Percentiles rank a stretch among this genome's conserved stretches.
These are phyloP conservation scores for Lentinula sp. DNA, from an alignment of 768 basidiomycete species.

Conservation along the genomic window DNA sequence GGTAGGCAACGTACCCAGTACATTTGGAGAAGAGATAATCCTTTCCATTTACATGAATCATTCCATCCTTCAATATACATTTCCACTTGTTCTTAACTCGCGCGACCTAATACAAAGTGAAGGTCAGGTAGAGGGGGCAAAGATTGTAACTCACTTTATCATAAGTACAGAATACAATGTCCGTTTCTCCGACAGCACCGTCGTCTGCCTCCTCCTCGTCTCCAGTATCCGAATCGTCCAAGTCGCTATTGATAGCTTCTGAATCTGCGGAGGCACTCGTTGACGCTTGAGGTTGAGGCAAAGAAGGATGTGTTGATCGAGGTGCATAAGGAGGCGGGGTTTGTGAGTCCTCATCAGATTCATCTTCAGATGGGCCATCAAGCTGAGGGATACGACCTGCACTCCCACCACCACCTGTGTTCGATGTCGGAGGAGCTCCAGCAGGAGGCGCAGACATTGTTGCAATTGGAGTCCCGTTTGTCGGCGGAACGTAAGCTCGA, in stretches of 20 bases:
- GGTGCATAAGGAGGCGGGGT: slow-evolving; percentile 76
- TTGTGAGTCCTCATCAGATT: slow-evolving; percentile 56
- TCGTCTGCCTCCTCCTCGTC: slow-evolving; percentile 81
- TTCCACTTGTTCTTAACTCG: slow-evolving; percentile 99
- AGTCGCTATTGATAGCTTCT: slow-evolving; percentile 93
- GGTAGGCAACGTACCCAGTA: slow-evolving; percentile 63
- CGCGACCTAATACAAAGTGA: slow-evolving; percentile 62
- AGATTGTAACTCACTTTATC: slow-evolving; percentile 70
- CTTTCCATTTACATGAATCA: slow-evolving; percentile 94
- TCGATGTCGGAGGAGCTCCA: background rate
- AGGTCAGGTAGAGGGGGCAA: too few relatives aligned
- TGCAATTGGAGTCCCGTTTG: slow-evolving; percentile 7
- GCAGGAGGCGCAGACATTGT: slow-evolving; percentile 6
- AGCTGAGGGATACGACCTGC: slow-evolving; percentile 59
- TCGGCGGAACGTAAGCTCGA: slow-evolving; percentile 10
- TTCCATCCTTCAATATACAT: slow-evolving; percentile 94
- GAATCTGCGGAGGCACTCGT: slow-evolving; percentile 37
- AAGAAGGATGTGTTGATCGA: slow-evolving; percentile 65
- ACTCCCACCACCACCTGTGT: slow-evolving; percentile 4
- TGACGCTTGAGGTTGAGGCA: slow-evolving; percentile 55
- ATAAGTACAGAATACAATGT: slow-evolving; percentile 97
- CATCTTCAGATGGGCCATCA: slow-evolving; percentile 64
- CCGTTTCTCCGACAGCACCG: slow-evolving; percentile 66
- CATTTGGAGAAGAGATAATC: slow-evolving; percentile 98
- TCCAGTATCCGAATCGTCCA: slow-evolving; percentile 92